Evolutionary conservation across 139 green algal genomes (phyloP).

Genomic region (Chlamydomonas sp.): DNA sequence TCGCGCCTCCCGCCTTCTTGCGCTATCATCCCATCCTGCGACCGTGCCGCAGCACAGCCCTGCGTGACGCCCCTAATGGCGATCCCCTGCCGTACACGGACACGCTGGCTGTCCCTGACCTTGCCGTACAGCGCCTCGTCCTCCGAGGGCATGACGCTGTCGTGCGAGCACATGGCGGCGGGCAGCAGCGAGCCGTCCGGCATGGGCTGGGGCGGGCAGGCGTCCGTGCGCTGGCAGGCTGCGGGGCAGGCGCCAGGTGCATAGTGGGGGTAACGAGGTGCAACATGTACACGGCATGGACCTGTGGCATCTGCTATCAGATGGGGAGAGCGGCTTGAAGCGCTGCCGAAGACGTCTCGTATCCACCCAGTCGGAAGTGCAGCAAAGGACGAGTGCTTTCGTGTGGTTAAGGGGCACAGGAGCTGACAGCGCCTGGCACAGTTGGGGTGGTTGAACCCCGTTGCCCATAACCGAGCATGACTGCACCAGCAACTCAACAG

Average conservation of each 20-base stretch:
- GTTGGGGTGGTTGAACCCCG: neutral
- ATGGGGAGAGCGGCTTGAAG: neutral
- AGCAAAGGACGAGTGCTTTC: neutral
- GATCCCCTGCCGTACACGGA: neutral
- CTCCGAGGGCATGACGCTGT: constrained; percentile 9
- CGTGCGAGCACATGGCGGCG: constrained; percentile 28
- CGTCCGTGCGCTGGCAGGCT: constrained; percentile 22
- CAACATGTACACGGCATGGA: neutral
- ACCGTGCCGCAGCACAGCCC: neutral
- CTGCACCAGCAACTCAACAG: too few species aligned
- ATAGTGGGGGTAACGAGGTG: neutral
- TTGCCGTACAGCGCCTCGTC: constrained; percentile 38
- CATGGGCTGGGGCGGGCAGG: constrained; percentile 32
- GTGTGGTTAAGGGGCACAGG: constrained; percentile 14
- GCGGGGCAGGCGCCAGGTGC: neutral
- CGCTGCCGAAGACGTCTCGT: neutral
- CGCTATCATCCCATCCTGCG: too few species aligned
- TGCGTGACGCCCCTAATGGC: neutral
- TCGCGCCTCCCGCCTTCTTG: too few species aligned
- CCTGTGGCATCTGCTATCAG: neutral
- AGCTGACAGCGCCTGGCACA: neutral
- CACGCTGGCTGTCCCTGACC: neutral
- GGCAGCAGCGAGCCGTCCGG: constrained; percentile 26
- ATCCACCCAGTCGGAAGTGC: neutral
- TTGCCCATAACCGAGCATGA: too few species aligned